phyloP scores from a whole-genome alignment of 495 filamentous ascomycete genomes.

The Jackrogersella minutella region DNA sequence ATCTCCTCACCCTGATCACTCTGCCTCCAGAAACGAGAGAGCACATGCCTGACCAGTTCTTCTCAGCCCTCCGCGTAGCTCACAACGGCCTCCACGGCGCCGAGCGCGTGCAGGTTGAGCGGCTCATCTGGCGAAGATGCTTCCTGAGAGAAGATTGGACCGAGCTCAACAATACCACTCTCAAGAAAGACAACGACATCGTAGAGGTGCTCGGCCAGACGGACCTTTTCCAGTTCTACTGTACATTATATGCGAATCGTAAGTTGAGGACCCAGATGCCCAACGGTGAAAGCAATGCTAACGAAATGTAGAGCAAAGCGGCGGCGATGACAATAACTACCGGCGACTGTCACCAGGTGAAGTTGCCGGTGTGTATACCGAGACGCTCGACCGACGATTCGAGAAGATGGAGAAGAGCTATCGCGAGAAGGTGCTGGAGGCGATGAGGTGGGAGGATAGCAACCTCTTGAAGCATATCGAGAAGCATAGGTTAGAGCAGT shows the following conservation, averaged over 20 bases:
- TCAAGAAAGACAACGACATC: constrained; percentile 59
- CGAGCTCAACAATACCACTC: constrained; percentile 61
- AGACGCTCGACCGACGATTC: constrained; percentile 63
- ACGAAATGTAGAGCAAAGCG: constrained; percentile 36
- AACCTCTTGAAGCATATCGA: constrained; percentile 62
- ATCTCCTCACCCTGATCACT: constrained; percentile 80
- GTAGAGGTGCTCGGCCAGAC: constrained; percentile 57
- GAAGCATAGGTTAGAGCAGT: constrained; percentile 65
- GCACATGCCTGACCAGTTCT: constrained; percentile 65
- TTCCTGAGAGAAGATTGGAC: constrained; percentile 82
- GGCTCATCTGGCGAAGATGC: constrained; percentile 85
- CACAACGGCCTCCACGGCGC: constrained; percentile 61
- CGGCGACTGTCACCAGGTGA: constrained; percentile 56
- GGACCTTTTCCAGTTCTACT: constrained; percentile 58
- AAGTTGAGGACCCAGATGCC: constrained; percentile 40
- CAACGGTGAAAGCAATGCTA: constrained; percentile 5
- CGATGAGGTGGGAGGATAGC: constrained; percentile 64
- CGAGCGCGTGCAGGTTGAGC: constrained; percentile 64
- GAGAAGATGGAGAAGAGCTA: constrained; percentile 52
- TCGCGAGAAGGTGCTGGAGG: constrained; percentile 59
- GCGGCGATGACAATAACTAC: constrained; percentile 25
- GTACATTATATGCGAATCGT: constrained; percentile 53
- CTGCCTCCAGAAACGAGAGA: constrained; percentile 49
- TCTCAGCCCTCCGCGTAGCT: constrained; percentile 73
- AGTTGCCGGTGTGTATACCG: constrained; percentile 60